These are phyloP conservation scores for Colletotrichum sp. DNA, from an alignment of 2,329 filamentous ascomycete genomes.

Conservation along the genomic window DNA sequence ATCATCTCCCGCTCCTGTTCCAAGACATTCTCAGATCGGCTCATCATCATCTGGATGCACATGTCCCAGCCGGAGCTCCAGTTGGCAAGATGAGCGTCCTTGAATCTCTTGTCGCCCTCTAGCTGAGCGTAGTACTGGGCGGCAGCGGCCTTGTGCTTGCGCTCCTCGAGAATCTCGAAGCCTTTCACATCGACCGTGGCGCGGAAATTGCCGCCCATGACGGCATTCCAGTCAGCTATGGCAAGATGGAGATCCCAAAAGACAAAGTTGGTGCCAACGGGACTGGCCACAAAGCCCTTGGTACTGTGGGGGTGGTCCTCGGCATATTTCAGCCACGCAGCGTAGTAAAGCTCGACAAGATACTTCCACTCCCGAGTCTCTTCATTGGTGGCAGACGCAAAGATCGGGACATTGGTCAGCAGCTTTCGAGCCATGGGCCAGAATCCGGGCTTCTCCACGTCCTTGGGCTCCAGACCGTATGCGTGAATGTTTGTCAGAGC, in stretches of 20 bases:
- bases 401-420: background rate
- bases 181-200: background rate
- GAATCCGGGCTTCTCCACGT: background rate
- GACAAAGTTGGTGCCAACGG: background rate
- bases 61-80: background rate
- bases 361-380: background rate
- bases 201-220: background rate
- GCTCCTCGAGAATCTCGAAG: background rate
- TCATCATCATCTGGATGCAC: background rate
- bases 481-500: background rate
- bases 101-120: background rate
- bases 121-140: background rate
- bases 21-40: background rate
- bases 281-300: background rate
- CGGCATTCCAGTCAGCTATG: background rate
- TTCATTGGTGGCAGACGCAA: background rate
- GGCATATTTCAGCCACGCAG: background rate
- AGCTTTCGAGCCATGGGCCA: background rate
- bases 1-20: background rate
- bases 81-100: background rate
- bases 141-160: background rate
- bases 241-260: background rate
- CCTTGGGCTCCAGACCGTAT: background rate
- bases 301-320: background rate
- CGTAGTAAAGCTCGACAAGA: background rate